These are phyloP conservation scores for Calocybe gangraenosa DNA, from an alignment of 768 basidiomycete genomes.

Conservation along the genomic window DNA sequence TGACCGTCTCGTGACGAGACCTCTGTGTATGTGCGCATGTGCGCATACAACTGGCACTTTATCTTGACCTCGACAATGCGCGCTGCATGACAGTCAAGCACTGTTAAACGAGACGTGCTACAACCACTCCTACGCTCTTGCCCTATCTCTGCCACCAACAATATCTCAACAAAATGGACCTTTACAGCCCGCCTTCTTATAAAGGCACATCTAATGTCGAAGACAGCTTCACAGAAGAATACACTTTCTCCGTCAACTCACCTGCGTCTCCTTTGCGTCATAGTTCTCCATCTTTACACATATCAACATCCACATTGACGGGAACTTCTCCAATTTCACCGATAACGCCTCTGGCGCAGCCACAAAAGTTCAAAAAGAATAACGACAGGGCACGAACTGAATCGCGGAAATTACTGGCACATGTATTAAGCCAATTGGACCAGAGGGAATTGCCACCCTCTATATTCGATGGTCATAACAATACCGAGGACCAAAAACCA, in stretches of 20 bases:
- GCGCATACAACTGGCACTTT: too few species aligned
- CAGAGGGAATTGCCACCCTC: constrained; percentile 51
- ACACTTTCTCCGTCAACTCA: constrained; percentile 9
- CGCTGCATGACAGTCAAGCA: too few species aligned
- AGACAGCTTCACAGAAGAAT: neutral
- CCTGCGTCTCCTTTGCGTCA: constrained; percentile 4
- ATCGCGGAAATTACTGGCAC: constrained; percentile 63
- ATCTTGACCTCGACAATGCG: too few species aligned
- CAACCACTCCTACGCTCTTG: too few species aligned
- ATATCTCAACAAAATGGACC: constrained; percentile 8
- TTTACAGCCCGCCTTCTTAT: constrained; percentile 4
- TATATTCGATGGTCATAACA: constrained; percentile 39
- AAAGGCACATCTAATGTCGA: too few species aligned
- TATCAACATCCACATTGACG: constrained; percentile 21
- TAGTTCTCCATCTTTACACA: constrained; percentile 20
- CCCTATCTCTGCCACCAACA: neutral
- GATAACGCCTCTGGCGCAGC: constrained; percentile 14
- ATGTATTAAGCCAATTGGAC: constrained; percentile 62
- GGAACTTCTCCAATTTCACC: constrained; percentile 20
- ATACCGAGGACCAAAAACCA: constrained; percentile 18
- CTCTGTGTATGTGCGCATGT: too few species aligned
- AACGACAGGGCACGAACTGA: constrained; percentile 49
- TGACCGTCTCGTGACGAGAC: too few species aligned
- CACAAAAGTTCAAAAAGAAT: constrained; percentile 17
- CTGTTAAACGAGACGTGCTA: too few species aligned